A percentile compares a stretch with the other conserved stretches of the same genome.
These are phyloP conservation scores for Metarhizium album DNA, from an alignment of 2,329 filamentous ascomycete genomes.

Conservation along the genomic window DNA sequence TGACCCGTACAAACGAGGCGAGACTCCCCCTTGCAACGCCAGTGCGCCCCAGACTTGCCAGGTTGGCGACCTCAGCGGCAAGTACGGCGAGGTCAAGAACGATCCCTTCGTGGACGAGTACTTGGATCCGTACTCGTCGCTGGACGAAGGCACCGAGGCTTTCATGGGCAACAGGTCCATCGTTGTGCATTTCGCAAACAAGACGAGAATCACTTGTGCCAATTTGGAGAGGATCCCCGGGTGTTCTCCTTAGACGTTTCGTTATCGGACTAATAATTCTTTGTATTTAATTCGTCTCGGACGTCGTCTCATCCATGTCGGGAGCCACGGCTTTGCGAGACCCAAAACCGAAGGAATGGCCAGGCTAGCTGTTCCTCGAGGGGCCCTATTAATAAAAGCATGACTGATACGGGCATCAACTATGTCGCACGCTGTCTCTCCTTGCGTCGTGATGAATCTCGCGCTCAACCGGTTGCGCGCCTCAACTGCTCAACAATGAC, in stretches of 20 bases:
- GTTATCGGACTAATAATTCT: not conserved
- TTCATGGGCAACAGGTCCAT: constrained; percentile 58
- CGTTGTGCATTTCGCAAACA: constrained; percentile 53
- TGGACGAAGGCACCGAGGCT: constrained; percentile 35
- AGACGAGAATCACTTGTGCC: constrained; percentile 53
- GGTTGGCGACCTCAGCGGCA: constrained; percentile 67
- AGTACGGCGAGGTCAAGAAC: constrained; percentile 50
- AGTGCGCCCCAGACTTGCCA: constrained; percentile 54
- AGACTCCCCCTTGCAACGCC: constrained; percentile 49
- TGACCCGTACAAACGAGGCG: constrained; percentile 57
- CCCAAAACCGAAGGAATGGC: too few relatives aligned
- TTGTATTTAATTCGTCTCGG: not conserved
- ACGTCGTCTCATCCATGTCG: not conserved
- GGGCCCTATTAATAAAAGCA: too few relatives aligned
- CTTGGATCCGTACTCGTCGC: constrained; percentile 47
- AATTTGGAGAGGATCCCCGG: constrained; percentile 36
- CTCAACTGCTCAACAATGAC: too few relatives aligned
- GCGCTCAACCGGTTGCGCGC: too few relatives aligned
- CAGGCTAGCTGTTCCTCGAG: too few relatives aligned
- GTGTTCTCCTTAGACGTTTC: not conserved
- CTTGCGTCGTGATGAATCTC: too few relatives aligned
- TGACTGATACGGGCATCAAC: too few relatives aligned
- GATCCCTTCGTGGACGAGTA: constrained; percentile 40
- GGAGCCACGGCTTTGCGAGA: too few relatives aligned
- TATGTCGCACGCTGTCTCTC: too few relatives aligned